Evolutionary conservation across 768 basidiomycete species (phyloP), one percentile per base, ranked within the genome.

Genomic region (Mycena sanguinolenta): DNA sequence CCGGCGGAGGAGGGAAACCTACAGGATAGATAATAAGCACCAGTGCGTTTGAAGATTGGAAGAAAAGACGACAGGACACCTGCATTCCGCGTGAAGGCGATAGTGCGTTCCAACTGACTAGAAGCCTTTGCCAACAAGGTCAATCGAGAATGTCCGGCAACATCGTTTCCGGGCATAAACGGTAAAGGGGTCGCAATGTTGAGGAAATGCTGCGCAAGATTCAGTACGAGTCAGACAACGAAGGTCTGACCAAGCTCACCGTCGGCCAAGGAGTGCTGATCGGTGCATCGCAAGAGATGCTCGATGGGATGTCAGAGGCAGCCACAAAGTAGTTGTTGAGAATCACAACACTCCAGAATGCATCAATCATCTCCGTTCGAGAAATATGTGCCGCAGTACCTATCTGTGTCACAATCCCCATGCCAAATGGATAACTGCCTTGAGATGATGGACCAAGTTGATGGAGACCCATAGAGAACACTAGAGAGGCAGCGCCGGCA

Each of bases 241-340:
- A 23, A 23, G 12, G 14, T 13, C 13, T 14, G 23, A 10, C 14
- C 46, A 2, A 36, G 34, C 66, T 13, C 36, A 66, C 70, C 38
- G 39, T 36, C 16, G 66, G 67, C 66, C 63, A 61, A 5, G 66
- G 66, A 14, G 71, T 72, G 21, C 16, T 57, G 32, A 72, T 61
- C 2, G 38, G 38, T 5, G 44, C 8, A 42, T 65, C 71, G 52
- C 3, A 49, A 16, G 64, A 49, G 34, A 73, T 65, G 38, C 49
- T 30, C 2, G 72, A 69, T 6, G 72, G 63, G 3, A 49, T 17
- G 14, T 65, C 67, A 4, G 63, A 69, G 1, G 27, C 64, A 3
- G 67, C 72, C 21, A 73, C 67, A 36, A 59, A 73, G 28, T 52
- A 57, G 25, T 66, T 69, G 28, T 73, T 69, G 23, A 73, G 27